A percentile compares a stretch with the other conserved stretches of the same genome.
These are phyloP conservation scores for Calocybe gambosa DNA, from an alignment of 1,284 basidiomycete species.

Conservation along the genomic window DNA sequence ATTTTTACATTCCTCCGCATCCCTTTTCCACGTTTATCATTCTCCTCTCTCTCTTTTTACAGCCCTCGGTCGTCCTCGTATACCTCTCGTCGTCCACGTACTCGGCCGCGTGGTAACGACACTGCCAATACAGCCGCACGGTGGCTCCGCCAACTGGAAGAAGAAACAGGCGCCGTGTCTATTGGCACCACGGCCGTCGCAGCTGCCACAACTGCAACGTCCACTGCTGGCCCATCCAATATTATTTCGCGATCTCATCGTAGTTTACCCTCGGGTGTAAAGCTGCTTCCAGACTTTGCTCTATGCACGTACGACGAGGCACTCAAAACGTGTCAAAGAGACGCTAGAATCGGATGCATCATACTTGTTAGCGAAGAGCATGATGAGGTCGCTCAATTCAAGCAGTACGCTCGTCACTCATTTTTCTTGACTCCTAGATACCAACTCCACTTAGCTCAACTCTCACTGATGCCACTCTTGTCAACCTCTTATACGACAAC, in stretches of 20 bases:
- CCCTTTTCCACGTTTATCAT: slow-evolving; percentile 41
- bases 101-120: background rate
- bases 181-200: slow-evolving; percentile 32
- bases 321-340: slow-evolving; percentile 62
- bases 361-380: slow-evolving; percentile 89
- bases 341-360: slow-evolving; percentile 73
- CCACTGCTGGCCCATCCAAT: slow-evolving; percentile 36
- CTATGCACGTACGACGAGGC: slow-evolving; percentile 75
- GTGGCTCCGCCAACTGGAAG: slow-evolving; percentile 74
- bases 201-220: slow-evolving; percentile 28
- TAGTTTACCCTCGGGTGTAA: slow-evolving; percentile 23
- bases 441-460: slow-evolving; percentile 48
- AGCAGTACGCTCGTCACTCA: slow-evolving; percentile 43
- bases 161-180: slow-evolving; percentile 70
- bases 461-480: slow-evolving; percentile 66
- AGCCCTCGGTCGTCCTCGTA: slow-evolving; percentile 30
- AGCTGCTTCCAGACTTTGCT: slow-evolving; percentile 73
- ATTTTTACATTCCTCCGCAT: slow-evolving; percentile 47
- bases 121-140: slow-evolving; percentile 42
- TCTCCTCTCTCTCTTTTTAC: slow-evolving; percentile 37
- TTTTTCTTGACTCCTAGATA: background rate
- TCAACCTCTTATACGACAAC: slow-evolving; percentile 61
- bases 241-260: slow-evolving; percentile 24
- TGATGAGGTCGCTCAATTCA: slow-evolving; percentile 84
- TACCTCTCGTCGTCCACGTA: too few species aligned